Evolutionary conservation across 2,329 filamentous ascomycete genomes (phyloP).

Genomic region (Tolypocladium pustulatum): DNA sequence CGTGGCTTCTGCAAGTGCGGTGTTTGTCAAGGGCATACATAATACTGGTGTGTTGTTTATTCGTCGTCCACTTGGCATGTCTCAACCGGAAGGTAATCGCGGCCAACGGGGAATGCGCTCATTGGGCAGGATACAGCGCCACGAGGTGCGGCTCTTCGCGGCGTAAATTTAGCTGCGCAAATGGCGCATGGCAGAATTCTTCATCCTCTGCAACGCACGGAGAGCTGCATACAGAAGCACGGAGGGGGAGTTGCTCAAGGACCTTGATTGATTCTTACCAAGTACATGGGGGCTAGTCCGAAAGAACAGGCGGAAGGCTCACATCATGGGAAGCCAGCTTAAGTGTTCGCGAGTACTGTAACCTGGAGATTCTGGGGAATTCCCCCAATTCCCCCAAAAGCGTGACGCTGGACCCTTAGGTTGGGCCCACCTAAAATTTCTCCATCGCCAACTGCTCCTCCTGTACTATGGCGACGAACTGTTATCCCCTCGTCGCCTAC

Average conservation of each 20-base stretch:
- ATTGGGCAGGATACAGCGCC: neutral
- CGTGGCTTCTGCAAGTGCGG: neutral
- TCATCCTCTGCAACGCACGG: neutral
- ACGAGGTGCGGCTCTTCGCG: neutral
- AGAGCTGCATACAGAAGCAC: neutral
- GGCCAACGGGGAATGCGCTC: neutral
- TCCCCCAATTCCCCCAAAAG: too few species aligned
- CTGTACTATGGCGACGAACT: too few species aligned
- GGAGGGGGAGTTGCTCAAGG: neutral
- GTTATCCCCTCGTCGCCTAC: too few species aligned
- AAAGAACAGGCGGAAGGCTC: neutral
- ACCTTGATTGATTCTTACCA: neutral
- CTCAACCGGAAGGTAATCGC: neutral
- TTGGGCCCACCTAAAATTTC: too few species aligned
- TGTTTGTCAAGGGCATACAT: neutral
- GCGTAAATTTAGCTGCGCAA: neutral
- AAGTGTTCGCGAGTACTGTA: too few species aligned
- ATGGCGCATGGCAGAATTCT: neutral
- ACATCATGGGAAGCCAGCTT: slow-evolving; percentile 63
- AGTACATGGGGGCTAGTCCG: neutral
- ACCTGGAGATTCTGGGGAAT: too few species aligned
- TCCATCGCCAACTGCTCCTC: too few species aligned
- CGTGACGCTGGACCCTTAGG: too few species aligned
- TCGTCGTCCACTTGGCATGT: neutral
- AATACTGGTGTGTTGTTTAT: too few species aligned